phyloP scores from a whole-genome alignment of 257 asterid genomes.

The Solanum habrochaites region DNA sequence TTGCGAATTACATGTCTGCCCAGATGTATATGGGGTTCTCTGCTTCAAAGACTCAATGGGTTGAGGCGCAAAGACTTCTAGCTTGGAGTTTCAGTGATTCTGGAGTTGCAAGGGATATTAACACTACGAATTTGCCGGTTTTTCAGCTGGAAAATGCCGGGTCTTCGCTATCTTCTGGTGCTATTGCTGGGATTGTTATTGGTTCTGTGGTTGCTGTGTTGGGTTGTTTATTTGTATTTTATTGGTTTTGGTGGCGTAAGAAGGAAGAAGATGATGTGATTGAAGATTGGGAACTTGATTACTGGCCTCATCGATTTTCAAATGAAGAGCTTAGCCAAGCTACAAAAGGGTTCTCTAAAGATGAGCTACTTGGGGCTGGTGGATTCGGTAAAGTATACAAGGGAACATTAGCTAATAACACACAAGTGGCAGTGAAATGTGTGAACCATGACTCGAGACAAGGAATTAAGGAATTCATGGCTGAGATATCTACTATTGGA shows the following conservation, averaged over 20 bases:
- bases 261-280: slow-evolving; percentile 42
- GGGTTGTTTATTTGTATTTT: slow-evolving; percentile 10
- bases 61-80: slow-evolving; percentile 59
- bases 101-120: slow-evolving; percentile 57
- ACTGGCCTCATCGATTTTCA: slow-evolving; percentile 76
- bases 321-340: slow-evolving; percentile 49
- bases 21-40: slow-evolving; percentile 71
- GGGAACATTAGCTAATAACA: slow-evolving; percentile 31
- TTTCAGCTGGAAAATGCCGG: slow-evolving; percentile 25
- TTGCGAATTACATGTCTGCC: slow-evolving; percentile 33
- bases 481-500: slow-evolving; percentile 77
- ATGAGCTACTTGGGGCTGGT: slow-evolving; percentile 51
- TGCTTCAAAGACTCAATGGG: slow-evolving; percentile 62
- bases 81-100: slow-evolving; percentile 81
- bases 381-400: slow-evolving; percentile 83
- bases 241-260: slow-evolving; percentile 38
- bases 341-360: slow-evolving; percentile 40
- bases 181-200: slow-evolving; percentile 41
- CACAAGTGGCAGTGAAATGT: slow-evolving; percentile 67
- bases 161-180: slow-evolving; percentile 29
- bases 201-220: slow-evolving; percentile 28
- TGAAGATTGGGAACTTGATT: slow-evolving; percentile 87
- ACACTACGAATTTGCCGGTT: slow-evolving; percentile 54
- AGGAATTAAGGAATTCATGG: slow-evolving; percentile 83
- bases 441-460: slow-evolving; percentile 75